Conservation (phyloP, 1,139 yeast genomes). For the Kluyveromyces sp. region DNA sequence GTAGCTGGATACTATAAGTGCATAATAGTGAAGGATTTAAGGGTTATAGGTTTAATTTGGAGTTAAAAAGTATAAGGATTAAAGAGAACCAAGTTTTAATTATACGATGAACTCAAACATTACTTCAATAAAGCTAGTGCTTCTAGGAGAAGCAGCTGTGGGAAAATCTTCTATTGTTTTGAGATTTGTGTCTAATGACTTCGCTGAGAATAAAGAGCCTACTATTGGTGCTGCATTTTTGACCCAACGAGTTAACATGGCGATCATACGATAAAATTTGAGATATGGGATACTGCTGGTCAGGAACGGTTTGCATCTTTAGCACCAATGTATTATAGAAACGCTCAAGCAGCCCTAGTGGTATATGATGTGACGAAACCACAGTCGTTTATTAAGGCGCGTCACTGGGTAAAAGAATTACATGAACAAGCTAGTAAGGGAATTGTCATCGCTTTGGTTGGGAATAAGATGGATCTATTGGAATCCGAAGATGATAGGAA, state of each 20-base stretch:
- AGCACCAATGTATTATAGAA: conserved; percentile 97
- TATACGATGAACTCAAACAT: conserved; percentile 29
- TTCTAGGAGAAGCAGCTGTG: conserved; percentile 95
- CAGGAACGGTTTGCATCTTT: conserved; percentile 94
- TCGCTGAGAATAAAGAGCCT: conserved; percentile 95
- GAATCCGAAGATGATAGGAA: conserved; percentile 48
- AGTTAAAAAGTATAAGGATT: not conserved
- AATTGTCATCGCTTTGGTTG: conserved; percentile 88
- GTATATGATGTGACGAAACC: conserved; percentile 96
- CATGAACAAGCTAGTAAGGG: conserved; percentile 92
- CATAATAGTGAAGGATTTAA: no score
- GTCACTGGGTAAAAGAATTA: conserved; percentile 96
- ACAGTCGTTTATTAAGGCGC: conserved; percentile 95
- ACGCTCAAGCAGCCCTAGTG: conserved; percentile 97
- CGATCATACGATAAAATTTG: conserved; percentile 90
- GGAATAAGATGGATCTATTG: conserved; percentile 79
- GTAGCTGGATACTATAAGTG: no score
- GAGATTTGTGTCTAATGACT: conserved; percentile 90
- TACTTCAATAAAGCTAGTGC: conserved; percentile 79
- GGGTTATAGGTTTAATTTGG: no score
- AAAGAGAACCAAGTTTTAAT: not conserved
- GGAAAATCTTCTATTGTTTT: conserved; percentile 91
- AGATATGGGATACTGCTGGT: conserved; percentile 99
- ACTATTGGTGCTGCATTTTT: conserved; percentile 97
- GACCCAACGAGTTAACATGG: conserved; percentile 89